Conservation (phyloP, 1,284 basidiomycete species). For the Cerrena zonata region DNA sequence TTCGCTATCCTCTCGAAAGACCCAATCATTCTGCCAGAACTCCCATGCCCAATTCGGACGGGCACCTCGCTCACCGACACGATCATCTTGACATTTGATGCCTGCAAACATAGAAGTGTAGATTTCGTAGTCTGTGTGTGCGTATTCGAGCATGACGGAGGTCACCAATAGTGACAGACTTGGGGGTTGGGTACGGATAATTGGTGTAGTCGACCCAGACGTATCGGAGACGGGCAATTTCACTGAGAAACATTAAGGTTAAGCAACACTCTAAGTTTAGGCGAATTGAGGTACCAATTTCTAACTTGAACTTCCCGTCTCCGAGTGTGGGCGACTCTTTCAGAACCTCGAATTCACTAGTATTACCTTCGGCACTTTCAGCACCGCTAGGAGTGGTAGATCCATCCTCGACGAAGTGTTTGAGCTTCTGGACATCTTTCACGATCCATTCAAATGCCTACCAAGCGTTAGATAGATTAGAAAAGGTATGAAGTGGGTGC, state of each 20-base stretch:
- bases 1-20: conserved; percentile 62
- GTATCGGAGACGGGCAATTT: conserved; percentile 15
- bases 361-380: conserved; percentile 7
- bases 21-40: conserved; percentile 58
- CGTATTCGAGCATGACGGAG: conserved; percentile 55
- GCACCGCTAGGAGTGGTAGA: conserved; percentile 2
- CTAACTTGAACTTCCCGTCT: conserved; percentile 68
- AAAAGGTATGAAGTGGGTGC: conserved; percentile 15
- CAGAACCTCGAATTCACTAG: conserved; percentile 50
- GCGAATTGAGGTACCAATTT: conserved; percentile 42
- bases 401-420: conserved; percentile 42
- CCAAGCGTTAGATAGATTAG: not conserved
- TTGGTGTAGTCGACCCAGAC: conserved; percentile 16
- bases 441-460: conserved; percentile 67
- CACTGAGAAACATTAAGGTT: conserved; percentile 10
- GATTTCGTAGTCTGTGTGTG: conserved; percentile 54
- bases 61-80: conserved; percentile 54
- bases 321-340: conserved; percentile 62
- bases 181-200: conserved; percentile 23
- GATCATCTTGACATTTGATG: conserved; percentile 61
- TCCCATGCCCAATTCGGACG: conserved; percentile 74
- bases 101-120: conserved; percentile 67
- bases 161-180: conserved; percentile 63
- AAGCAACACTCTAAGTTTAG: not conserved
- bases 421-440: conserved; percentile 49